These are phyloP conservation scores for Dalechampia spathulata DNA, from an alignment of 441 rosid species.

Conservation along the genomic window DNA sequence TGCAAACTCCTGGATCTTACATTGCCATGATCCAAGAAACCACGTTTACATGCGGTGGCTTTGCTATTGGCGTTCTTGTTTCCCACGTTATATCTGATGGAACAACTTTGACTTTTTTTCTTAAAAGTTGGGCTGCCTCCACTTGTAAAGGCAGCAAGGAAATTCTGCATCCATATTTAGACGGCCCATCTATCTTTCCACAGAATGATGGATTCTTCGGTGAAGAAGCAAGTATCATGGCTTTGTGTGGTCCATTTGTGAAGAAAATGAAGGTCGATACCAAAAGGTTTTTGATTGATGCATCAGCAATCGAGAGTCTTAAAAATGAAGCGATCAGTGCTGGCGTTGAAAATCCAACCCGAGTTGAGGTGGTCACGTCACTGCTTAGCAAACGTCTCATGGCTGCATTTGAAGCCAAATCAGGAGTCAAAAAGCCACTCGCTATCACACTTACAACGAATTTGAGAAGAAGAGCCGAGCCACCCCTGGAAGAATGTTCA, in stretches of 20 bases:
- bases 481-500: constrained; percentile 10
- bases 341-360: not conserved
- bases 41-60: constrained; percentile 19
- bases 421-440: constrained; percentile 7
- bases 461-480: constrained; percentile 9
- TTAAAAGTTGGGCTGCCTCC: constrained; percentile 20
- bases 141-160: not conserved
- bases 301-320: constrained; percentile 4
- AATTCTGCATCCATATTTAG: no score
- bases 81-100: constrained; percentile 24
- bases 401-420: not conserved
- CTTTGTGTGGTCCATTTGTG: not conserved
- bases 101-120: constrained; percentile 9
- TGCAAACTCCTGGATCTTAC: not conserved
- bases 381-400: not conserved
- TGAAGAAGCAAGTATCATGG: not conserved
- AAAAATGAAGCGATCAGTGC: not conserved
- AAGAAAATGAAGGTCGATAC: not conserved
- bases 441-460: constrained; percentile 11
- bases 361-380: constrained; percentile 19
- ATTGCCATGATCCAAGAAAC: not conserved
- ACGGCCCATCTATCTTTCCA: constrained; percentile 15
- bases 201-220: not conserved
- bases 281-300: constrained; percentile 8
- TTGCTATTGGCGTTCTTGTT: constrained; percentile 15